Evolutionary conservation across 2,329 filamentous ascomycete genomes (phyloP).

Genomic region (Neoascochyta sp.): DNA sequence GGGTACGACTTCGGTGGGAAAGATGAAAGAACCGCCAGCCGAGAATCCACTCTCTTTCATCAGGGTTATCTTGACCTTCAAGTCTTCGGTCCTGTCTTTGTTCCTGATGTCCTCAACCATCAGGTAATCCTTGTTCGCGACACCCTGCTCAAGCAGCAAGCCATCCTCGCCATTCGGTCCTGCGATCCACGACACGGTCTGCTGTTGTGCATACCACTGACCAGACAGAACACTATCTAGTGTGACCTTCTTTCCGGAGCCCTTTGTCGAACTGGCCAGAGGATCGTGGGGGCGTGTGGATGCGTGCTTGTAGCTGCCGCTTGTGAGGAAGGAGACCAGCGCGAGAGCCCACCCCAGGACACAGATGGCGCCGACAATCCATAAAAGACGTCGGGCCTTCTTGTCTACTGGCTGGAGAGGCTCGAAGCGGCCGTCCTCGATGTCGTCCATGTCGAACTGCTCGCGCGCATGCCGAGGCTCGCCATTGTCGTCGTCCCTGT

Average conservation of each 20-base stretch:
- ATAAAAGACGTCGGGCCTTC: conserved; percentile 59
- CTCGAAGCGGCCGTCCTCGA: conserved; percentile 49
- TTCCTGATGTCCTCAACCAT: conserved; percentile 81
- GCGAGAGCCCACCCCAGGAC: conserved; percentile 66
- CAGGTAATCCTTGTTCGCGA: conserved; percentile 63
- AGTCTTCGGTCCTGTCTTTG: conserved; percentile 38
- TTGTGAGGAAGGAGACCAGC: conserved; percentile 62
- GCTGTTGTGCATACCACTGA: conserved; percentile 60
- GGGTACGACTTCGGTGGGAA: conserved; percentile 64
- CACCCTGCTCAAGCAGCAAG: conserved; percentile 70
- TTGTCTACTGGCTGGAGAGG: conserved; percentile 58
- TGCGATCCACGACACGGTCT: conserved; percentile 72
- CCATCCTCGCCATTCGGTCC: conserved; percentile 77
- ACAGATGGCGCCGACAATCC: conserved; percentile 59
- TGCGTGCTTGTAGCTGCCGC: conserved; percentile 62
- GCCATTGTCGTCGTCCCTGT: conserved; percentile 40
- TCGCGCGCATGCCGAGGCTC: conserved; percentile 48
- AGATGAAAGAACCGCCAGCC: conserved; percentile 54
- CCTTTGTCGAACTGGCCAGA: conserved; percentile 57
- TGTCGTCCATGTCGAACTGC: conserved; percentile 49
- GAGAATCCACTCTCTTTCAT: conserved; percentile 67
- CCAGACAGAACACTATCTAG: conserved; percentile 67
- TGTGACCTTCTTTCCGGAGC: conserved; percentile 68
- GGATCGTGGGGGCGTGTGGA: conserved; percentile 66
- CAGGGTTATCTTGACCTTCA: conserved; percentile 60